These are phyloP conservation scores for Ilex aquifolium DNA, from an alignment of 257 asterid species.

Conservation along the genomic window DNA sequence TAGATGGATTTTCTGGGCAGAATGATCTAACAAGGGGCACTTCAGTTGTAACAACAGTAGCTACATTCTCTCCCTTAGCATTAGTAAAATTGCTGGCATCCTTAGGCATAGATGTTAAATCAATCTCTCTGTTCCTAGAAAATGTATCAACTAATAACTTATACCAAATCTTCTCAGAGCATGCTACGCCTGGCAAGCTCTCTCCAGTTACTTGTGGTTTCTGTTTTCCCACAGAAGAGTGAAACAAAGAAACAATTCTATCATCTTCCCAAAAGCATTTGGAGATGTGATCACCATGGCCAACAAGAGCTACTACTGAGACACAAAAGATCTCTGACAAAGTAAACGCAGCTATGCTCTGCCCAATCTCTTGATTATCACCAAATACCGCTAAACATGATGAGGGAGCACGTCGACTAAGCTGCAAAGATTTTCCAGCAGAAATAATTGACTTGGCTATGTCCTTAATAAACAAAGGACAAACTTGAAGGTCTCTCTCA, in stretches of 20 bases:
- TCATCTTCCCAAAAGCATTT: slow-evolving; percentile 48
- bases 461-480: slow-evolving; percentile 77
- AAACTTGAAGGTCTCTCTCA: slow-evolving; percentile 42
- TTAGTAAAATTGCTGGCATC: slow-evolving; percentile 17
- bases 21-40: slow-evolving; percentile 24
- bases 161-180: slow-evolving; percentile 57
- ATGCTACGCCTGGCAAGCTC: slow-evolving; percentile 20
- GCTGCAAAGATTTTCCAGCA: slow-evolving; percentile 96
- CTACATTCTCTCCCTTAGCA: slow-evolving; percentile 19
- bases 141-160: slow-evolving; percentile 56
- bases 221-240: slow-evolving; percentile 22
- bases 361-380: slow-evolving; percentile 24
- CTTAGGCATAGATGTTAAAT: slow-evolving; percentile 19
- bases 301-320: slow-evolving; percentile 74
- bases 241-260: slow-evolving; percentile 31
- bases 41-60: slow-evolving; percentile 21
- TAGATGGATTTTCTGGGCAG: slow-evolving; percentile 72
- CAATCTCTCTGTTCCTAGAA: slow-evolving; percentile 32
- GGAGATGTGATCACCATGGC: slow-evolving; percentile 67
- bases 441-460: slow-evolving; percentile 78
- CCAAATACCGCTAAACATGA: slow-evolving; percentile 37
- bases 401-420: slow-evolving; percentile 69
- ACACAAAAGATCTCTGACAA: slow-evolving; percentile 87
- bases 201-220: slow-evolving; percentile 21
- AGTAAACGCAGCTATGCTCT: slow-evolving; percentile 58